Evolutionary conservation across 345 rosid species (phyloP).

Genomic region (Populus tremula): DNA sequence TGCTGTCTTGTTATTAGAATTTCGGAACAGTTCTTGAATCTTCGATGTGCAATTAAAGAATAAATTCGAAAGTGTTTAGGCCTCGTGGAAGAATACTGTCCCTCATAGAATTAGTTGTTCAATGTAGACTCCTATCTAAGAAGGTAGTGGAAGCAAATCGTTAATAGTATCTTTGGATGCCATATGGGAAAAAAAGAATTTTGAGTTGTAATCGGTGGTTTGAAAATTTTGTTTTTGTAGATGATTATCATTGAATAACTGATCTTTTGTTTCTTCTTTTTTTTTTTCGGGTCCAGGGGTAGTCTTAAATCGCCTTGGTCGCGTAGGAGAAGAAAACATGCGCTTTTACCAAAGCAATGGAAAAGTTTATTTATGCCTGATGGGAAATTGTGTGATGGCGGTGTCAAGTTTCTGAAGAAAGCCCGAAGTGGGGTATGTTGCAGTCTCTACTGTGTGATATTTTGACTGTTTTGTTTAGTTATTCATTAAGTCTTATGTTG

Average conservation of each 20-base stretch:
- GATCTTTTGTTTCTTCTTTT: slow-evolving; percentile 5
- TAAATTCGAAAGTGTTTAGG: no score
- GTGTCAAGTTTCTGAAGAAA: slow-evolving; percentile 80
- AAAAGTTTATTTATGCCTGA: slow-evolving; percentile 60
- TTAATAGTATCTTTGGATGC: neutral
- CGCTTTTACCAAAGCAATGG: slow-evolving; percentile 79
- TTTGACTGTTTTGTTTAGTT: neutral
- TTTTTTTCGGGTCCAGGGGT: neutral
- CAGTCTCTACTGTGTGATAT: neutral
- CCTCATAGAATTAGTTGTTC: neutral
- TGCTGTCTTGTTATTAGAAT: neutral
- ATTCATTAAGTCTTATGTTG: neutral
- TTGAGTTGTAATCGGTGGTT: neutral
- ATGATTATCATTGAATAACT: neutral
- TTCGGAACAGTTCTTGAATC: neutral
- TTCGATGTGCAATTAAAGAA: neutral
- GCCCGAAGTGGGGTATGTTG: slow-evolving; percentile 17
- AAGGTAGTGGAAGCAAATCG: neutral
- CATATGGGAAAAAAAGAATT: neutral
- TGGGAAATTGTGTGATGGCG: slow-evolving; percentile 75
- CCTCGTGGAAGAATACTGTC: neutral
- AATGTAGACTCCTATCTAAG: neutral
- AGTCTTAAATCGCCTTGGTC: neutral
- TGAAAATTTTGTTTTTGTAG: neutral
- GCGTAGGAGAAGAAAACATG: slow-evolving; percentile 12